A percentile compares a stretch with the other conserved stretches of the same genome.
Conservation (phyloP, 257 asterid species). For the Solanum microdontum region DNA sequence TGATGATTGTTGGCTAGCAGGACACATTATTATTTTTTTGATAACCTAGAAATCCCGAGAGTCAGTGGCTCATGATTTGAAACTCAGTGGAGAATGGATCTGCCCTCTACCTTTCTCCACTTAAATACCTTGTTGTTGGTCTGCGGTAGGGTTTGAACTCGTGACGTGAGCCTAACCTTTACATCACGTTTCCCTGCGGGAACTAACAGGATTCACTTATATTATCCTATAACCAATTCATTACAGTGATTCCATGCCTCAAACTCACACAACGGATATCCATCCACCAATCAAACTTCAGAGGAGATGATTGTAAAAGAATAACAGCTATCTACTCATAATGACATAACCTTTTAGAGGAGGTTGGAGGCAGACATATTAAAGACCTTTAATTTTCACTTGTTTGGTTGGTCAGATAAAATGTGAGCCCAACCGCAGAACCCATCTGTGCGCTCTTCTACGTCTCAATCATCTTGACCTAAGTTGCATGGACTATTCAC, state of each 20-base stretch:
- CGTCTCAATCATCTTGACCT: background rate
- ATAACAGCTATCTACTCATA: background rate
- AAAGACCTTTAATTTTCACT: background rate
- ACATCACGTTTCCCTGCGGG: background rate
- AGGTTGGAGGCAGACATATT: background rate
- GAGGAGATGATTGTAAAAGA: background rate
- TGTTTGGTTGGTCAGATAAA: background rate
- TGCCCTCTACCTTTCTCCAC: background rate
- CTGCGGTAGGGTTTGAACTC: background rate
- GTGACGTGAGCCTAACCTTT: background rate
- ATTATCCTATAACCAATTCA: background rate
- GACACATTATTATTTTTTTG: background rate
- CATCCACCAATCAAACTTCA: background rate
- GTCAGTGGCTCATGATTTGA: background rate
- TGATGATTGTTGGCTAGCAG: background rate
- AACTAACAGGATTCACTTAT: background rate
- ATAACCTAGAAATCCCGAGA: background rate
- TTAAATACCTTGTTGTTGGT: background rate
- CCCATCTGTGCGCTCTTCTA: background rate
- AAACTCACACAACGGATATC: background rate
- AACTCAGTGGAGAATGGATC: background rate
- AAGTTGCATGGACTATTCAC: background rate
- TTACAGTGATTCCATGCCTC: background rate
- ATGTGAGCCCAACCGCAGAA: background rate
- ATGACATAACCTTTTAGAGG: background rate